Percentiles rank a stretch among this genome's conserved stretches.
These are phyloP conservation scores for Aspergillus bertholletiae DNA, from an alignment of 495 filamentous ascomycete species.

Conservation along the genomic window DNA sequence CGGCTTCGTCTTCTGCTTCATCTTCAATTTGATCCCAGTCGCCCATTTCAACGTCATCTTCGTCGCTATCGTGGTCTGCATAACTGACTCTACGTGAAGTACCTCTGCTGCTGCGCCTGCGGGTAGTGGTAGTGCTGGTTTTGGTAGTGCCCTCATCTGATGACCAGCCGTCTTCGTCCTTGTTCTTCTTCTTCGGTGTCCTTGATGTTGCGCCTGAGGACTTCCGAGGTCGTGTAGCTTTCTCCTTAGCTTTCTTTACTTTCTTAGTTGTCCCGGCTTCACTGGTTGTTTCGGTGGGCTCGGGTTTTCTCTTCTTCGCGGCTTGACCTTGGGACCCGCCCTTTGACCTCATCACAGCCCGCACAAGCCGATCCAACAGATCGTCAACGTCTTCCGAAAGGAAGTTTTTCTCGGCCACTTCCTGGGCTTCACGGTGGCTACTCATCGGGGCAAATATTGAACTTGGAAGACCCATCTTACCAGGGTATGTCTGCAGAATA, in stretches of 20 bases:
- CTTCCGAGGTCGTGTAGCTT: constrained; percentile 27
- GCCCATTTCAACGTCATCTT: constrained; percentile 56
- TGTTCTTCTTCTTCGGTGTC: constrained; percentile 43
- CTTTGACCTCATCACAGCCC: constrained; percentile 38
- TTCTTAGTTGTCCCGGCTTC: constrained; percentile 42
- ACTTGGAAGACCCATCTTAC: constrained; percentile 73
- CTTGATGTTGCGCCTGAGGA: constrained; percentile 38
- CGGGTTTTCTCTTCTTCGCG: constrained; percentile 48
- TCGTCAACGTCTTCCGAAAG: constrained; percentile 81
- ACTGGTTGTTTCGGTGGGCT: constrained; percentile 28
- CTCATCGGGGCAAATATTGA: constrained; percentile 72
- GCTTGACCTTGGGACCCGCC: constrained; percentile 25
- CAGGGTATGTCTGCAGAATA: constrained; percentile 74
- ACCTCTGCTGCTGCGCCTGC: constrained; percentile 41
- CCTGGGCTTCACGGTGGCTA: constrained; percentile 74
- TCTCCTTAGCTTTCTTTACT: constrained; percentile 33
- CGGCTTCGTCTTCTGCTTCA: constrained; percentile 22
- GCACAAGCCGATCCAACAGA: constrained; percentile 63
- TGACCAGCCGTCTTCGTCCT: constrained; percentile 41
- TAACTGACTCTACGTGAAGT: constrained; percentile 41
- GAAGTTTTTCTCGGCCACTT: constrained; percentile 79
- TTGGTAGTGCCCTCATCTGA: constrained; percentile 32
- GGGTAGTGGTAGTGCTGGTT: constrained; percentile 22
- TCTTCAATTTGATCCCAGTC: constrained; percentile 31
- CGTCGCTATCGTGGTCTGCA: constrained; percentile 53